These are phyloP conservation scores for Pythium grandisporangium DNA, from an alignment of 352 stramenopile genomes.

Conservation along the genomic window DNA sequence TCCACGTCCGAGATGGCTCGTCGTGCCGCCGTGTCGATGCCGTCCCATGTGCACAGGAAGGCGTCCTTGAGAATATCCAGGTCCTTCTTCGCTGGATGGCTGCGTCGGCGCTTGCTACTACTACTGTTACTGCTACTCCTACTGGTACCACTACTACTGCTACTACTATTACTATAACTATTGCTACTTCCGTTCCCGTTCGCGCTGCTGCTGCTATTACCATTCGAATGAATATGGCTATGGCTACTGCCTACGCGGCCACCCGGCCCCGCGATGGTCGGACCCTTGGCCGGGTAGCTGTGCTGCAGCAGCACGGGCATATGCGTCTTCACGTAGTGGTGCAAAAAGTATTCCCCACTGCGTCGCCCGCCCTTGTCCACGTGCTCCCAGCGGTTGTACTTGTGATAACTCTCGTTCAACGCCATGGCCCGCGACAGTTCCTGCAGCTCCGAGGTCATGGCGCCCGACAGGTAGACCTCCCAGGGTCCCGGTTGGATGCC, in stretches of 20 bases:
- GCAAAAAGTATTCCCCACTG: constrained; percentile 71
- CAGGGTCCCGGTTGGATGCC: constrained; percentile 64
- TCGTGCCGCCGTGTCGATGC: constrained; percentile 47
- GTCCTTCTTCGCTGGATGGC: constrained; percentile 44
- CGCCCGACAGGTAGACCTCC: constrained; percentile 71
- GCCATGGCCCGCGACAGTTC: constrained; percentile 57
- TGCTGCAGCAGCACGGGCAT: constrained; percentile 64
- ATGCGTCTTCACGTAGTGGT: constrained; percentile 77
- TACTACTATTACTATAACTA: too few species aligned
- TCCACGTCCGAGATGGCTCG: constrained; percentile 73
- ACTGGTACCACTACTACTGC: too few species aligned
- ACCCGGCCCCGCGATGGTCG: too few species aligned
- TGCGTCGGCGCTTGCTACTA: constrained; percentile 41
- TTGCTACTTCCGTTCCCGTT: too few species aligned
- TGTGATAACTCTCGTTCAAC: constrained; percentile 70
- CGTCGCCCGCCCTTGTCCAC: constrained; percentile 58
- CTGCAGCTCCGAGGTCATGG: constrained; percentile 51
- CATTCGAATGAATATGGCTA: too few species aligned
- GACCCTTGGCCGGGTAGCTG: constrained; percentile 29
- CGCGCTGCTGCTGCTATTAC: too few species aligned
- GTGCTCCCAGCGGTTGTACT: constrained; percentile 66
- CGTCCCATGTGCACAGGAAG: constrained; percentile 79
- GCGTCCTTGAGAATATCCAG: constrained; percentile 61
- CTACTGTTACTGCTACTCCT: too few species aligned
- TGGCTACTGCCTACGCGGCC: too few species aligned